These are phyloP conservation scores for Setaria viridis DNA, from an alignment of 202 grass and related monocot species.

Conservation along the genomic window DNA sequence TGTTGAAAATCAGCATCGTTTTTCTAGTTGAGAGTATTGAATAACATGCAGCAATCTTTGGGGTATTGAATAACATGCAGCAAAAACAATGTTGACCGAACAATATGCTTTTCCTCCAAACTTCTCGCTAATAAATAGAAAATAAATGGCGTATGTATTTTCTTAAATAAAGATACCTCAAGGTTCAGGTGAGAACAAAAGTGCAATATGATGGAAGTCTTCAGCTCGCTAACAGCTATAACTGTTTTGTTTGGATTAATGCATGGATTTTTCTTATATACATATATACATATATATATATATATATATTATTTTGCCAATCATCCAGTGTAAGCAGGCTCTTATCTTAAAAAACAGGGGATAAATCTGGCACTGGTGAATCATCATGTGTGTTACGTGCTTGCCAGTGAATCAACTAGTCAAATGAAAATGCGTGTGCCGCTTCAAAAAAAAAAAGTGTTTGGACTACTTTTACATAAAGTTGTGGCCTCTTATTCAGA, in stretches of 20 bases:
- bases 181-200: background rate
- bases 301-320: background rate
- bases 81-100: conserved; percentile 19
- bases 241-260: background rate
- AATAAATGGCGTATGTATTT: background rate
- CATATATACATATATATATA: no score
- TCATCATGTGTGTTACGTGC: no score
- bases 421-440: conserved; percentile 13
- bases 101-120: conserved; percentile 5
- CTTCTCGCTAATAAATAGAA: background rate
- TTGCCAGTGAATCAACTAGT: background rate
- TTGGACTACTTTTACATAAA: background rate
- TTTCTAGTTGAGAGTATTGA: background rate
- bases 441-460: background rate
- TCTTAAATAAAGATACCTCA: background rate
- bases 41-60: background rate
- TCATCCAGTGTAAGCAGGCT: background rate
- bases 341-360: background rate
- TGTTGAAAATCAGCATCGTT: background rate
- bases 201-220: background rate
- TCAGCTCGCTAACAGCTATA: background rate
- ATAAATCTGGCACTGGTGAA: background rate
- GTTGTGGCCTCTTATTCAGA: background rate
- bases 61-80: background rate
- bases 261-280: background rate